phyloP scores from a whole-genome alignment of 768 basidiomycete species.

The Cubamyces lactineus region DNA sequence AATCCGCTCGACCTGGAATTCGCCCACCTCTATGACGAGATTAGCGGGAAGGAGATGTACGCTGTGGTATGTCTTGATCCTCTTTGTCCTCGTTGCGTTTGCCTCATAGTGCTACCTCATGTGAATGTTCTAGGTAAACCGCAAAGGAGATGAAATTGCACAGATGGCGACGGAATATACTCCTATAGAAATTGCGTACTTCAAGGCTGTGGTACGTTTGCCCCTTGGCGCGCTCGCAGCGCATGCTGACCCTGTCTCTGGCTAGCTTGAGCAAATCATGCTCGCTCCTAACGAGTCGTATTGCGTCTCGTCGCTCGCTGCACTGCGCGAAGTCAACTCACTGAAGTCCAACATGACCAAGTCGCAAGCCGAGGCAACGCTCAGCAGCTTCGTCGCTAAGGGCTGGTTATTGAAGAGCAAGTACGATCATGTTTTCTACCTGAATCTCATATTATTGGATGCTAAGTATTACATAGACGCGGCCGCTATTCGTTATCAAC shows the following conservation, averaged over 20 bases:
- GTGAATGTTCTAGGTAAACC: slow-evolving; percentile 61
- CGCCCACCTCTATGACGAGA: slow-evolving; percentile 63
- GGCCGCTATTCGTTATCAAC: slow-evolving; percentile 79
- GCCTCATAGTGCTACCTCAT: neutral
- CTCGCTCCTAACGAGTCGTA: slow-evolving; percentile 73
- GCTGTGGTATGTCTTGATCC: slow-evolving; percentile 57
- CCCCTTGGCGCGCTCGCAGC: neutral
- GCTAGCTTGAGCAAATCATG: slow-evolving; percentile 86
- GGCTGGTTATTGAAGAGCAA: slow-evolving; percentile 79
- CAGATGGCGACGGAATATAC: slow-evolving; percentile 86
- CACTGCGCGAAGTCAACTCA: slow-evolving; percentile 66
- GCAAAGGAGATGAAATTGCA: slow-evolving; percentile 78
- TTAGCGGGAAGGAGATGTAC: slow-evolving; percentile 63
- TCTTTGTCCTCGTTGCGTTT: neutral
- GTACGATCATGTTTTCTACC: slow-evolving; percentile 44
- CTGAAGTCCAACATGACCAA: slow-evolving; percentile 67
- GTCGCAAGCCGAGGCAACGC: slow-evolving; percentile 69
- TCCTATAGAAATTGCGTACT: slow-evolving; percentile 78
- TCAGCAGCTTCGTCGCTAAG: slow-evolving; percentile 82
- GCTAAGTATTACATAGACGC: slow-evolving; percentile 28
- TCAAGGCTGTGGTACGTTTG: slow-evolving; percentile 73
- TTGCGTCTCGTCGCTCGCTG: slow-evolving; percentile 77
- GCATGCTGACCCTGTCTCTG: neutral
- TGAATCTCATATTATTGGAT: neutral
- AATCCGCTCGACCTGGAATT: slow-evolving; percentile 78